Base-by-base conservation (phyloP, 345 rosid species). In the Viola odorata region DNA sequence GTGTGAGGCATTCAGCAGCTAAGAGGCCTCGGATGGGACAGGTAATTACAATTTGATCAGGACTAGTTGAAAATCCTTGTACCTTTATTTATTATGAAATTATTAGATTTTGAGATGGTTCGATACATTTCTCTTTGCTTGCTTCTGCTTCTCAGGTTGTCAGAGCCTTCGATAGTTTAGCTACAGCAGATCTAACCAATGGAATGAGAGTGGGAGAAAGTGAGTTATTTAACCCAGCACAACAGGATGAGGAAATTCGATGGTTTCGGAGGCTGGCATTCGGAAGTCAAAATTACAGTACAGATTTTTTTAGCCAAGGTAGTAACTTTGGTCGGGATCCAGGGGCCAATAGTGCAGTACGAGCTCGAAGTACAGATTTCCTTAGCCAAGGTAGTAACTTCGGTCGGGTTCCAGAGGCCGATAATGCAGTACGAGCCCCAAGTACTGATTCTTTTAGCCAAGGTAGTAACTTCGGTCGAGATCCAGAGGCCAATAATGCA, bases 161-260 rank as follows among this genome's bases (percentile, higher is more conserved):
- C 51, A 81, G 97, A 80, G 91, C 96, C 53, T 86, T 90, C 5
- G 89, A 84, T 69, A 77, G 74, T 77, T 68, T 86, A 74, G 84
- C 84, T 38, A 64, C 78, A 16, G 69, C 81, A 4, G 99, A 94
- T 78, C 81, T 94, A 62, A 80, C 70, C 6, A 94, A 89, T 41
- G 99, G 99, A 63, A 87, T 94, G 97, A 88, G 68, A 77, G 77
- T 89, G 12, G 99, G 97, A 41, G 88, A 89, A 74, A 94, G 97
- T 63, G 90, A 82, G 81, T 66, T 82, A 41, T 81, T 76, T 56
- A 83, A 87, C 80, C 78, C 90, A 4, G 90, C 95, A 9, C 77
- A 81, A 73, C 96, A 85, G 64, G 84, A 94, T 55, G 95, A 77
- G 61, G 95, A 89, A 73, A 83, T 94, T 44, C 84, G 95, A 86